Evolutionary conservation across 495 filamentous ascomycete species (phyloP).

Genomic region (Neurospora sp.): DNA sequence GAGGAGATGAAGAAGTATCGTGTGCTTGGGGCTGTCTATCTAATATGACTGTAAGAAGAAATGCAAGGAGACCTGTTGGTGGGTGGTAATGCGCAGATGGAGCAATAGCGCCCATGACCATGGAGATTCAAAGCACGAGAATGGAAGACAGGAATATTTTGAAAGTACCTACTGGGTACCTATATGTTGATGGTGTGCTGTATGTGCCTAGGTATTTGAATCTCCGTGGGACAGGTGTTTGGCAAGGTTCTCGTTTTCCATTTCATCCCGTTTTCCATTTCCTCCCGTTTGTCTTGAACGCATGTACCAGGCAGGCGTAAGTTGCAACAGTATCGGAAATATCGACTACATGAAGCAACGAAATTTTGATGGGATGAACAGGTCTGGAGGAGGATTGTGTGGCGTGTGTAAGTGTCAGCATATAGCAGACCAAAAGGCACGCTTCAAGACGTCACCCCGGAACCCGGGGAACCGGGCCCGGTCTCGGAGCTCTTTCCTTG

Average conservation of each 20-base stretch:
- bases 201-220: too few species aligned
- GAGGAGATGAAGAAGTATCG: not conserved
- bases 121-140: too few species aligned
- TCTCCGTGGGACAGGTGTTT: not conserved
- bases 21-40: not conserved
- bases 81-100: not conserved
- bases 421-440: not conserved
- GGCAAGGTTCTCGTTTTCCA: not conserved
- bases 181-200: not conserved
- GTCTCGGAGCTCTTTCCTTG: not conserved
- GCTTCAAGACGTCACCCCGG: not conserved
- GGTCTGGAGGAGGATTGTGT: not conserved
- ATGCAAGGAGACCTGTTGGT: not conserved
- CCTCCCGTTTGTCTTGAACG: not conserved
- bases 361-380: not conserved
- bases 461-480: not conserved
- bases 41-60: not conserved
- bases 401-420: rapidly evolving
- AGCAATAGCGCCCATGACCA: too few species aligned
- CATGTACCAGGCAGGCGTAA: not conserved
- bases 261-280: not conserved
- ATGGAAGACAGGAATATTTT: too few species aligned
- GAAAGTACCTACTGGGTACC: not conserved
- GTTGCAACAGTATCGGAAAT: not conserved
- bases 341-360: not conserved